phyloP scores from a whole-genome alignment of 345 rosid species.

The Lepidium aucheri region DNA sequence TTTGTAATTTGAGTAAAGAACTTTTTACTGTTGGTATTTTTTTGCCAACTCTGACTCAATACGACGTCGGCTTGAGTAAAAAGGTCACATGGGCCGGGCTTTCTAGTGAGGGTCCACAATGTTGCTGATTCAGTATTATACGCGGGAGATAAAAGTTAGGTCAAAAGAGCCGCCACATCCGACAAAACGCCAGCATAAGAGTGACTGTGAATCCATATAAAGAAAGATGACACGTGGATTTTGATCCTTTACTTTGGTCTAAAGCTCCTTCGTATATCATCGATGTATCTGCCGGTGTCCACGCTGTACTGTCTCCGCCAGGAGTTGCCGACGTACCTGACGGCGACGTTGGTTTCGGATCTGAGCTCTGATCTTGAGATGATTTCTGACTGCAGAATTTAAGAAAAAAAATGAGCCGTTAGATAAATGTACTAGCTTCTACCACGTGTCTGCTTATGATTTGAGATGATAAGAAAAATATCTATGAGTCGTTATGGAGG shows the following conservation, averaged over 20 bases:
- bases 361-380: constrained; percentile 37
- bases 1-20: background rate
- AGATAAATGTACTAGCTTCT: background rate
- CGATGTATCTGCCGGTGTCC: constrained; percentile 23
- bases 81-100: constrained; percentile 26
- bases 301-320: background rate
- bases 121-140: background rate
- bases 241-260: constrained; percentile 39
- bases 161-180: constrained; percentile 34
- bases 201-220: constrained; percentile 24
- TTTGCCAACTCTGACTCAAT: constrained; percentile 19
- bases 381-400: constrained; percentile 56
- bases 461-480: background rate
- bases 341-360: constrained; percentile 8
- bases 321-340: constrained; percentile 4
- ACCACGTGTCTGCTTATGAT: constrained; percentile 7
- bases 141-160: constrained; percentile 7
- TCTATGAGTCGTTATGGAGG: constrained; percentile 8
- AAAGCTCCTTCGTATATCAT: constrained; percentile 73
- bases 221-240: constrained; percentile 20
- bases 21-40: background rate
- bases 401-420: constrained; percentile 20
- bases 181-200: constrained; percentile 36
- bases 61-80: constrained; percentile 27
- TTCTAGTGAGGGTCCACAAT: background rate